phyloP scores from a whole-genome alignment of 441 rosid species.

The Populus hybrid region DNA sequence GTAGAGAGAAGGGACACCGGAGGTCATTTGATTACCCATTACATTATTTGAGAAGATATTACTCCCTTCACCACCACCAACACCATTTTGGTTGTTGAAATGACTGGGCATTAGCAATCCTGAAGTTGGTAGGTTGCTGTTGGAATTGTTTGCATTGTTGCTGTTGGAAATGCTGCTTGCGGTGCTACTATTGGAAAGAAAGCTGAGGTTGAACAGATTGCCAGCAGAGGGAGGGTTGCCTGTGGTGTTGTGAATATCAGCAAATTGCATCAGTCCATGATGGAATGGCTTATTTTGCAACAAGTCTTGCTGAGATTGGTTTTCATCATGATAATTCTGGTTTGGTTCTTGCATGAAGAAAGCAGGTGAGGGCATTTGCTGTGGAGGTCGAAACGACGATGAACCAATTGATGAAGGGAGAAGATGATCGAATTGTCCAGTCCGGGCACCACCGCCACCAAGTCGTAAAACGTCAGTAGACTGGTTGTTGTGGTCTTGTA shows the following conservation, averaged over 20 bases:
- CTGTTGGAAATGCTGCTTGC: slow-evolving; percentile 19
- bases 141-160: slow-evolving; percentile 25
- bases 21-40: slow-evolving; percentile 26
- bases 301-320: slow-evolving; percentile 38
- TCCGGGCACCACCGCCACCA: slow-evolving; percentile 33
- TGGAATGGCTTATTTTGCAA: slow-evolving; percentile 32
- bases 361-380: slow-evolving; percentile 30
- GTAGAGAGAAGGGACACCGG: slow-evolving; percentile 33
- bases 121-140: slow-evolving; percentile 29
- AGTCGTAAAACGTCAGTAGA: slow-evolving; percentile 37
- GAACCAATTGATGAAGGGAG: slow-evolving; percentile 31
- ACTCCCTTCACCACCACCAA: slow-evolving; percentile 17
- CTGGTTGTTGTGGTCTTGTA: slow-evolving; percentile 33
- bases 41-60: slow-evolving; percentile 29
- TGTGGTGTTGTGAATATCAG: slow-evolving; percentile 39
- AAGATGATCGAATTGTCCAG: slow-evolving; percentile 47
- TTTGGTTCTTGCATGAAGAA: slow-evolving; percentile 39
- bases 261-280: slow-evolving; percentile 54
- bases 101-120: slow-evolving; percentile 41
- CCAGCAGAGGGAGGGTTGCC: slow-evolving; percentile 22
- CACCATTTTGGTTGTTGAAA: slow-evolving; percentile 36
- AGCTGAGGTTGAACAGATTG: slow-evolving; percentile 45
- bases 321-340: slow-evolving; percentile 47
- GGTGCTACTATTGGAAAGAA: slow-evolving; percentile 32
- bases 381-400: slow-evolving; percentile 29